Conservation (phyloP, 2,329 filamentous ascomycete genomes). For the Botrytis porri region DNA sequence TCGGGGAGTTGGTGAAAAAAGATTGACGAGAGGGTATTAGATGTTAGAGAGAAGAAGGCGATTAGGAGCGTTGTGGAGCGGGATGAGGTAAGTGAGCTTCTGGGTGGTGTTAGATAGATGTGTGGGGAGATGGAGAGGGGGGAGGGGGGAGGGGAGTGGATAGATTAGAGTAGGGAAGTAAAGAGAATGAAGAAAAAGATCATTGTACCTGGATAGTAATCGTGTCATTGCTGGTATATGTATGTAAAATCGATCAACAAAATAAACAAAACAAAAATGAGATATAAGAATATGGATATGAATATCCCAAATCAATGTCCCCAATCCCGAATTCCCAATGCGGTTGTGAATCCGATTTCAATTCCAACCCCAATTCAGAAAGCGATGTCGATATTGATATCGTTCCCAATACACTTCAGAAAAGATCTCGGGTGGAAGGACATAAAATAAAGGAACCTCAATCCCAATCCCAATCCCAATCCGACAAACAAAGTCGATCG, state of each 20-base stretch:
- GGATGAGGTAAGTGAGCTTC: background rate
- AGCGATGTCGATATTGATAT: background rate
- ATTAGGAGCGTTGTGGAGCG: conserved; percentile 27
- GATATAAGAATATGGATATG: background rate
- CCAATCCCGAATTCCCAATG: background rate
- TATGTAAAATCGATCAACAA: background rate
- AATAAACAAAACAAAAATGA: background rate
- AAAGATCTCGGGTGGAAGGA: background rate
- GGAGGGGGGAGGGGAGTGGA: too few species aligned
- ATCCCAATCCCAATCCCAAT: background rate
- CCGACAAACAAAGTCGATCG: too few species aligned
- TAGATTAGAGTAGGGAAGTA: background rate
- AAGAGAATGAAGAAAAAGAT: background rate
- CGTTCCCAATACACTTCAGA: background rate
- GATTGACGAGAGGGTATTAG: conserved; percentile 35
- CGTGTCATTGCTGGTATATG: background rate
- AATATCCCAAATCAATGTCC: background rate
- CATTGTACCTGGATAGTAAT: background rate
- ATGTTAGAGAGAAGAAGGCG: conserved; percentile 33
- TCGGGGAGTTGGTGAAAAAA: conserved; percentile 38
- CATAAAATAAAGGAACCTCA: background rate
- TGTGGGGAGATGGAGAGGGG: background rate
- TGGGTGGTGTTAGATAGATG: background rate
- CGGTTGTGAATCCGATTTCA: background rate
- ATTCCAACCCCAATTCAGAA: background rate